These are phyloP conservation scores for Penicillium rolfsii DNA, from an alignment of 2,329 filamentous ascomycete genomes.

Conservation along the genomic window DNA sequence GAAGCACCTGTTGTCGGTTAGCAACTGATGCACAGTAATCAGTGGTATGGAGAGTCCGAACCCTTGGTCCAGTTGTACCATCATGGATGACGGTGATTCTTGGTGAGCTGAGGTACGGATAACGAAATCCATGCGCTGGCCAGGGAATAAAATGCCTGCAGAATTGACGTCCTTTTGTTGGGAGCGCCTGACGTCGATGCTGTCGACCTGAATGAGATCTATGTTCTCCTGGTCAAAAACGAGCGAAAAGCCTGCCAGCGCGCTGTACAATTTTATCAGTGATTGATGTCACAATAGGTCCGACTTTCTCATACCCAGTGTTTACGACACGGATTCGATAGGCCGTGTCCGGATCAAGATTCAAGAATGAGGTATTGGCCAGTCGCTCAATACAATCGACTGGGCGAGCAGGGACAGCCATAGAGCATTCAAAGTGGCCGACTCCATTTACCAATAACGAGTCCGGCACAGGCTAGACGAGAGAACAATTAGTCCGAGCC, in stretches of 20 bases:
- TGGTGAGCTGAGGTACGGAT: constrained; percentile 27
- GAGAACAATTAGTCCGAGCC: background rate
- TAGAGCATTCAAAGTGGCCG: constrained; percentile 52
- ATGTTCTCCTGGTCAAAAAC: constrained; percentile 36
- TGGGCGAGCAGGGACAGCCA: constrained; percentile 50
- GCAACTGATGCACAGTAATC: background rate
- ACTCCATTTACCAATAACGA: constrained; percentile 53
- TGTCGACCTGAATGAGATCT: constrained; percentile 48
- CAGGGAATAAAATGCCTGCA: constrained; percentile 49
- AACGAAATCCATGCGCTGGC: constrained; percentile 51
- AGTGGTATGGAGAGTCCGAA: constrained; percentile 24
- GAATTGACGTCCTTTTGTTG: constrained; percentile 31
- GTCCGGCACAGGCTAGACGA: constrained; percentile 51
- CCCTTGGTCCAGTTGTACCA: constrained; percentile 43
- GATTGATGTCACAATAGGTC: background rate
- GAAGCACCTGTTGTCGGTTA: constrained; percentile 41
- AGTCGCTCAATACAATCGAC: constrained; percentile 46
- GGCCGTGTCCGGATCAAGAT: constrained; percentile 27
- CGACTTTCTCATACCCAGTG: constrained; percentile 42
- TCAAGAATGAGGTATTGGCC: constrained; percentile 31
- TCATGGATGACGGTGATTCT: constrained; percentile 29
- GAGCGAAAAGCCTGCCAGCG: constrained; percentile 47
- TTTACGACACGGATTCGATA: constrained; percentile 50
- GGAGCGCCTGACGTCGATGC: constrained; percentile 36
- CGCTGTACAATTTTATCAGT: constrained; percentile 27